A percentile compares a stretch with the other conserved stretches of the same genome.
Evolutionary conservation across 2,329 filamentous ascomycete species (phyloP).

Genomic region (Sclerotinia subarctica): DNA sequence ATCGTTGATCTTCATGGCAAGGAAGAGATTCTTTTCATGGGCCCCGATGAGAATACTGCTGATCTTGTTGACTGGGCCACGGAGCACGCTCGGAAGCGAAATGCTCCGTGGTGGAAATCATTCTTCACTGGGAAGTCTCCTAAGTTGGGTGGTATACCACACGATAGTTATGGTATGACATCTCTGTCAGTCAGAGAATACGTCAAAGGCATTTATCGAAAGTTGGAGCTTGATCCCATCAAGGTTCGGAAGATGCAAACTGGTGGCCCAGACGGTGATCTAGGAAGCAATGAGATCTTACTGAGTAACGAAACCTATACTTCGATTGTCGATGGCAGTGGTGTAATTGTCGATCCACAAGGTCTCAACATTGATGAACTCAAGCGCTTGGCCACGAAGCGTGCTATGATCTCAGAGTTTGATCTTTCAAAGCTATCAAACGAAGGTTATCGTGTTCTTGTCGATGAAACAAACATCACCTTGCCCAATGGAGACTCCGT

Average conservation of each 20-base stretch:
- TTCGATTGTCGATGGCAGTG: constrained; percentile 91
- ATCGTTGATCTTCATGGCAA: constrained; percentile 94
- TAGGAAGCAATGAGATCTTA: constrained; percentile 96
- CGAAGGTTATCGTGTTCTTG: constrained; percentile 85
- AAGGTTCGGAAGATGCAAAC: constrained; percentile 94
- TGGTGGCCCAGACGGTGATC: constrained; percentile 91
- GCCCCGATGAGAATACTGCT: constrained; percentile 97
- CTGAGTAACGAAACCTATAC: constrained; percentile 95
- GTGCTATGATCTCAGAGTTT: constrained; percentile 86
- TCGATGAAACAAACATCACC: constrained; percentile 86
- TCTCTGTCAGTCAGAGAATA: constrained; percentile 95
- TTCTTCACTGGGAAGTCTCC: constrained; percentile 99
- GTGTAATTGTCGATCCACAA: constrained; percentile 89
- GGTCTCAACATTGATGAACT: constrained; percentile 85
- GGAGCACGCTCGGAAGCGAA: constrained; percentile 80
- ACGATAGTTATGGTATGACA: constrained; percentile 96
- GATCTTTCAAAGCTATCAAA: constrained; percentile 81
- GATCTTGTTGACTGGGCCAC: constrained; percentile 99
- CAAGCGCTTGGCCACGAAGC: constrained; percentile 75
- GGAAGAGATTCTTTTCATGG: constrained; percentile 97
- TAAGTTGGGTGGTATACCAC: constrained; percentile 91
- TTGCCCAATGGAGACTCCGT: constrained; percentile 84
- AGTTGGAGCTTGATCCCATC: constrained; percentile 82
- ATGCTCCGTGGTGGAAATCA: constrained; percentile 98
- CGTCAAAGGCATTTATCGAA: constrained; percentile 94